phyloP scores from a whole-genome alignment of 306 rosid genomes.

The Sphenostylis stenocarpa region DNA sequence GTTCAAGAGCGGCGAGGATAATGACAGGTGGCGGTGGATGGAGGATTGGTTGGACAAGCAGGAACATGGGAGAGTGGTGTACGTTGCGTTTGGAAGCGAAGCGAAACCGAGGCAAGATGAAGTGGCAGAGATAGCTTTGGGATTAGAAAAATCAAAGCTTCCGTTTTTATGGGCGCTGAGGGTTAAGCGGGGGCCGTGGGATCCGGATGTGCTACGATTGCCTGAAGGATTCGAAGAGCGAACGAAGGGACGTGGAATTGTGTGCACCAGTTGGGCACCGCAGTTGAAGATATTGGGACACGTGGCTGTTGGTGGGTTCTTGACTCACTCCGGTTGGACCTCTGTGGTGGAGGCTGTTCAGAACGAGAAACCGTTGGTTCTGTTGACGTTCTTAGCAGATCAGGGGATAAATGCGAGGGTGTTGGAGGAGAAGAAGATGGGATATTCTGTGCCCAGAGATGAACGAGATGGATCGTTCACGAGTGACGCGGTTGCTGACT shows the following conservation, averaged over 20 bases:
- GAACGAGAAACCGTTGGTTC: slow-evolving; percentile 29
- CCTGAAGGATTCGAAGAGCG: slow-evolving; percentile 57
- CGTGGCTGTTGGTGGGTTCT: slow-evolving; percentile 39
- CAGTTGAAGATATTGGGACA: slow-evolving; percentile 48
- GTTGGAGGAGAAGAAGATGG: slow-evolving; percentile 46
- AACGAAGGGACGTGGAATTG: slow-evolving; percentile 36
- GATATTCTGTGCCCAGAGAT: slow-evolving; percentile 33
- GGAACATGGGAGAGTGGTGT: slow-evolving; percentile 32
- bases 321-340: slow-evolving; percentile 59
- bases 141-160: slow-evolving; percentile 42
- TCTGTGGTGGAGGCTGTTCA: slow-evolving; percentile 38
- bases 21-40: slow-evolving; percentile 3
- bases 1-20: not conserved
- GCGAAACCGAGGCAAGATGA: slow-evolving; percentile 44
- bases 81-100: slow-evolving; percentile 58
- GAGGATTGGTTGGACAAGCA: slow-evolving; percentile 48
- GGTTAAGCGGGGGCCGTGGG: not conserved
- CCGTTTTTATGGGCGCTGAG: slow-evolving; percentile 48
- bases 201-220: not conserved
- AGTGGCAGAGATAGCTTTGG: slow-evolving; percentile 45
- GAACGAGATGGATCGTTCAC: slow-evolving; percentile 43
- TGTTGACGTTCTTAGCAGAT: slow-evolving; percentile 25
- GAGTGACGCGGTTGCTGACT: slow-evolving; percentile 34
- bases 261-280: slow-evolving; percentile 46
- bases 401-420: slow-evolving; percentile 38